phyloP scores from a whole-genome alignment of 2,329 filamentous ascomycete species.

The Clonostachys sp. region DNA sequence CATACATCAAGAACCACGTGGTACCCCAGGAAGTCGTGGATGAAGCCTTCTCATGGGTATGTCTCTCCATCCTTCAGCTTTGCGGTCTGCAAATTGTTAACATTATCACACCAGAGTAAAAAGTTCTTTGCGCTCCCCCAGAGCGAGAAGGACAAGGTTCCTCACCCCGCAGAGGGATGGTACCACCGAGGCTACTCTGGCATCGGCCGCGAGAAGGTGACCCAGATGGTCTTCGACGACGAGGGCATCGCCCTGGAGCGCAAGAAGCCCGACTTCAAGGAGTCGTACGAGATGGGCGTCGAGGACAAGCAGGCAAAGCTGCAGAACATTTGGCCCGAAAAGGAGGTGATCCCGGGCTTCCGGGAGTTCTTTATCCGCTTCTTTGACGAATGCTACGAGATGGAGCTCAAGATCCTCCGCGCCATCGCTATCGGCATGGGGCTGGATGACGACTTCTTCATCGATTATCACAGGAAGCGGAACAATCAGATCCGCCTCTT shows the following conservation, averaged over 20 bases:
- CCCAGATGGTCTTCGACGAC: slow-evolving; percentile 20
- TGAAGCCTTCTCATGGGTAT: slow-evolving; percentile 28
- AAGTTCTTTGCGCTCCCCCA: slow-evolving; percentile 21
- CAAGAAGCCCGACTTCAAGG: slow-evolving; percentile 27
- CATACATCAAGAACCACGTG: slow-evolving; percentile 25
- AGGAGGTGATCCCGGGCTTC: neutral
- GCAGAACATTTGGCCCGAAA: neutral
- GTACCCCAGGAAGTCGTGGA: slow-evolving; percentile 24
- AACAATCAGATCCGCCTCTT: neutral
- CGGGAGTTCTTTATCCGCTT: neutral
- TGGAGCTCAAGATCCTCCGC: slow-evolving; percentile 1
- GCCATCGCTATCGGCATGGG: slow-evolving; percentile 1
- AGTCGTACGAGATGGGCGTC: slow-evolving; percentile 29
- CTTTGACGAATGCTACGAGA: slow-evolving; percentile 1
- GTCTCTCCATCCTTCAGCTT: neutral
- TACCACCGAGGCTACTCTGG: slow-evolving; percentile 25
- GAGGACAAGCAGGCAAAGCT: neutral
- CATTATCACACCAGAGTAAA: slow-evolving; percentile 7
- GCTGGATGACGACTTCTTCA: neutral
- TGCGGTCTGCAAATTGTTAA: no score
- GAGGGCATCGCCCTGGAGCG: slow-evolving; percentile 12
- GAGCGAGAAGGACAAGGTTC: slow-evolving; percentile 17
- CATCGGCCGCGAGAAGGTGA: slow-evolving; percentile 21
- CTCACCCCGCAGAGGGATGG: slow-evolving; percentile 18
- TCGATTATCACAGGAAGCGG: neutral